Evolutionary conservation across 345 rosid genomes (phyloP).

Genomic region (Combretum micranthum): DNA sequence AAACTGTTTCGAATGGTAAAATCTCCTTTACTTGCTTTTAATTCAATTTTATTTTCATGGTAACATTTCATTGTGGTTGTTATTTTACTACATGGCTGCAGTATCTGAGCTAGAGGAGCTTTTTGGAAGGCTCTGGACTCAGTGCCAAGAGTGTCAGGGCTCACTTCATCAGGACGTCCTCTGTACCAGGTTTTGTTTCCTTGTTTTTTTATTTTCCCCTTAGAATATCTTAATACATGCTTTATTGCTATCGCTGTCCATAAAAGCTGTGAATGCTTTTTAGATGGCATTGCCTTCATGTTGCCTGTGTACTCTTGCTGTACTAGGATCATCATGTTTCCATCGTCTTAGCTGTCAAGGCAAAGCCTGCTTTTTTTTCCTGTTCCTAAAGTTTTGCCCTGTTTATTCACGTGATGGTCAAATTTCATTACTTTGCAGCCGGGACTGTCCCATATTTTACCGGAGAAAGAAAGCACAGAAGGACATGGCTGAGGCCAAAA

Average conservation of each 20-base stretch:
- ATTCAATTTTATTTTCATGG: too few species aligned
- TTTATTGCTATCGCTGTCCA: too few species aligned
- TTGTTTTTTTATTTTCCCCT: neutral
- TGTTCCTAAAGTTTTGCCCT: neutral
- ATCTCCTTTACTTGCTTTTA: conserved; percentile 3
- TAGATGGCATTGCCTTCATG: too few species aligned
- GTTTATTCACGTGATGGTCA: neutral
- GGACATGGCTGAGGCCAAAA: conserved; percentile 83
- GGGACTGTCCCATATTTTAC: conserved; percentile 97
- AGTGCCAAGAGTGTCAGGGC: conserved; percentile 98
- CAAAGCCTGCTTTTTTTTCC: too few species aligned
- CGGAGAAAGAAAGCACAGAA: conserved; percentile 94
- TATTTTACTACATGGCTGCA: conserved; percentile 25
- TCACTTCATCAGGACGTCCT: conserved; percentile 99
- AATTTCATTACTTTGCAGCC: conserved; percentile 33
- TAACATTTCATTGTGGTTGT: neutral
- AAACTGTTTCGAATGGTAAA: conserved; percentile 81
- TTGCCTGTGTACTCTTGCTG: too few species aligned
- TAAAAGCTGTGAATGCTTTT: too few species aligned
- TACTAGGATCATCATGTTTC: too few species aligned
- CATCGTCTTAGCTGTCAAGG: too few species aligned
- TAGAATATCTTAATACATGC: too few species aligned
- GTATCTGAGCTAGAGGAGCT: conserved; percentile 80
- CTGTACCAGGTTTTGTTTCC: conserved; percentile 66
- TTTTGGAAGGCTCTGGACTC: conserved; percentile 89